Conservation (phyloP, 768 basidiomycete species). For the Termitomyces sp. region DNA sequence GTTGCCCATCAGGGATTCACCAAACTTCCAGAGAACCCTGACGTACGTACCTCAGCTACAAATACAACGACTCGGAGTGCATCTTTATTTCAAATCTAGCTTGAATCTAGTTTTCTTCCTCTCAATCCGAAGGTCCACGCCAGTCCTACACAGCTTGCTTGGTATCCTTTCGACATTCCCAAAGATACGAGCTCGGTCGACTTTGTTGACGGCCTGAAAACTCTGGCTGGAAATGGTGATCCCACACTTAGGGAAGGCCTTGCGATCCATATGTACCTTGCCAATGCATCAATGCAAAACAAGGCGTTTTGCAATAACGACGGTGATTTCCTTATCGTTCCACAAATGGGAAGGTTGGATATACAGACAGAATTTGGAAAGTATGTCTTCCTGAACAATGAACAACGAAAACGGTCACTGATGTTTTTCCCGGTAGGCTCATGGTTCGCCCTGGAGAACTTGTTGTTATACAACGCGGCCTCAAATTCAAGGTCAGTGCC, state of each 20-base stretch:
- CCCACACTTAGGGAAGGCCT: conserved; percentile 59
- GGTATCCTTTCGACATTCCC: conserved; percentile 58
- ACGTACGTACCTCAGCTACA: conserved; percentile 31
- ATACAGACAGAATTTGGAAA: conserved; percentile 67
- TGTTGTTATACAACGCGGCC: conserved; percentile 58
- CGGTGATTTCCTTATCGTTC: conserved; percentile 63
- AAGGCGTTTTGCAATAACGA: conserved; percentile 58
- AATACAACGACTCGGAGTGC: neutral
- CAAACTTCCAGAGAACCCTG: conserved; percentile 47
- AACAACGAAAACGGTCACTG: neutral
- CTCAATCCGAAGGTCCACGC: conserved; percentile 54
- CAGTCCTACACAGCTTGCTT: conserved; percentile 61
- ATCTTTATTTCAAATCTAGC: conserved; percentile 22
- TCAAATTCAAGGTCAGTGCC: conserved; percentile 52
- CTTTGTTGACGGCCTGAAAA: conserved; percentile 58
- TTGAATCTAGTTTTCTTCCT: conserved; percentile 59
- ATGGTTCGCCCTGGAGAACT: conserved; percentile 64
- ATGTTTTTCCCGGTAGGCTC: conserved; percentile 26
- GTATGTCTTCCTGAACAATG: conserved; percentile 25
- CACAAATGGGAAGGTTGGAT: conserved; percentile 59
- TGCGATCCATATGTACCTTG: conserved; percentile 57
- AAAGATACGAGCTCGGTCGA: conserved; percentile 33
- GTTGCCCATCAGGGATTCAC: conserved; percentile 63
- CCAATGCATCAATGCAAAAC: conserved; percentile 55
- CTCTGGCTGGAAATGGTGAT: conserved; percentile 57